Base-by-base conservation (phyloP, 805 yeast species). In the Schwanniomyces vanrijiae region DNA sequence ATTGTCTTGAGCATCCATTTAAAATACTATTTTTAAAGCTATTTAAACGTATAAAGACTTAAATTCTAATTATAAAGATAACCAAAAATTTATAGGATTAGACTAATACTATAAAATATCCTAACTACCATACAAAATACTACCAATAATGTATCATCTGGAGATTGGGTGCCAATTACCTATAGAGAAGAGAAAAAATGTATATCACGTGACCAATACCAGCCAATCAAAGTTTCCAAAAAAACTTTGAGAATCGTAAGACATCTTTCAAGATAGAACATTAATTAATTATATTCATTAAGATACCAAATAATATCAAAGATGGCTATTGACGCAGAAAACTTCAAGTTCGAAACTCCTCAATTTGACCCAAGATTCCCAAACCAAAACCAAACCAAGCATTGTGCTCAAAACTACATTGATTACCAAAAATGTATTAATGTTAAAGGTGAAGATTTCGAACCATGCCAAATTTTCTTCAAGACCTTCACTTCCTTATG, bases 391-490 rank as follows among this genome's bases (percentile, higher is more conserved):
- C 99, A 92, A 77, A 89, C 97, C 64, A 90, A 87, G 78, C 97
- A 92, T 81, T 94, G 98, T 81, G 95, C 92, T 84, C 97, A 92
- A 78, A 81, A 92, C 60, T 94, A 92, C 78, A 90, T 94, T 64
- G 99, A 94, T 75, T 94, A 92, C 84, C 94, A 88, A 86, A 91
- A 90, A 75, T 94, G 99, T 80, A 83, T 94, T 68, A 87, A 84
- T 64, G 90, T 91, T 58, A 92, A 92, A 78, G 99, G 99, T 67
- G 97, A 92, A 76, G 98, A 91, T 53, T 94, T 94, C 66, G 96
- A 91, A 62, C 98, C 98, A 65, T 94, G 99, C 76, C 81, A 90
- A 75, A 91, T 88, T 61, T 94, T 94, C 79, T 88, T 82, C 84
- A 86, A 82, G 73, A 89, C 97, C 47, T 94, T 81, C 81, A 82